Evolutionary conservation across 192 early-diverging fungal species (phyloP).

Genomic region (Diversispora epigaea): DNA sequence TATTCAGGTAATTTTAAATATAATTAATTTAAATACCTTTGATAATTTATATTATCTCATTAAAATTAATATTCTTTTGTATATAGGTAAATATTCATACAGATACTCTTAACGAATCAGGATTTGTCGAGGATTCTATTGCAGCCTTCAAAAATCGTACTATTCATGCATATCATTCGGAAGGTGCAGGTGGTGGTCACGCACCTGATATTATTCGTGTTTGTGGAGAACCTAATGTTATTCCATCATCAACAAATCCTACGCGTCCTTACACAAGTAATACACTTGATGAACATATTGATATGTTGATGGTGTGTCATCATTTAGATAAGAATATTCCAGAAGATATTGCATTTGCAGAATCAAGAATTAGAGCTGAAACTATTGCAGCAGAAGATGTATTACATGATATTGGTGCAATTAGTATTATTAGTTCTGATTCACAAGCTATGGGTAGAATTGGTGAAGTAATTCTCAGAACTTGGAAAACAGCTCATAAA

Average conservation of each 20-base stretch:
- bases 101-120: slow-evolving; percentile 96
- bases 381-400: slow-evolving; percentile 97
- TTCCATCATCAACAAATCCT: slow-evolving; percentile 94
- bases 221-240: slow-evolving; percentile 78
- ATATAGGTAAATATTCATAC: slow-evolving; percentile 86
- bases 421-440: slow-evolving; percentile 92
- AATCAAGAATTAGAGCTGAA: slow-evolving; percentile 92
- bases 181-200: slow-evolving; percentile 96
- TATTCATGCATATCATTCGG: slow-evolving; percentile 95
- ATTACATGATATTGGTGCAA: slow-evolving; percentile 94
- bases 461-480: slow-evolving; percentile 88
- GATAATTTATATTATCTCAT: not conserved
- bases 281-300: slow-evolving; percentile 96
- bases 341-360: slow-evolving; percentile 97
- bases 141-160: slow-evolving; percentile 87
- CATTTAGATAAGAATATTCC: slow-evolving; percentile 90
- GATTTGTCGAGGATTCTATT: slow-evolving; percentile 91
- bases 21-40: not conserved
- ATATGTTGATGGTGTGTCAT: slow-evolving; percentile 99
- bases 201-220: slow-evolving; percentile 83
- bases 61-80: not conserved
- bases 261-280: slow-evolving; percentile 94
- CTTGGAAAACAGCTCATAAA: slow-evolving; percentile 96
- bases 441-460: slow-evolving; percentile 96
- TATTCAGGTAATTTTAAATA: slow-evolving; percentile 55